These are phyloP conservation scores for Emergomyces orientalis DNA, from an alignment of 2,329 filamentous ascomycete species.

Conservation along the genomic window DNA sequence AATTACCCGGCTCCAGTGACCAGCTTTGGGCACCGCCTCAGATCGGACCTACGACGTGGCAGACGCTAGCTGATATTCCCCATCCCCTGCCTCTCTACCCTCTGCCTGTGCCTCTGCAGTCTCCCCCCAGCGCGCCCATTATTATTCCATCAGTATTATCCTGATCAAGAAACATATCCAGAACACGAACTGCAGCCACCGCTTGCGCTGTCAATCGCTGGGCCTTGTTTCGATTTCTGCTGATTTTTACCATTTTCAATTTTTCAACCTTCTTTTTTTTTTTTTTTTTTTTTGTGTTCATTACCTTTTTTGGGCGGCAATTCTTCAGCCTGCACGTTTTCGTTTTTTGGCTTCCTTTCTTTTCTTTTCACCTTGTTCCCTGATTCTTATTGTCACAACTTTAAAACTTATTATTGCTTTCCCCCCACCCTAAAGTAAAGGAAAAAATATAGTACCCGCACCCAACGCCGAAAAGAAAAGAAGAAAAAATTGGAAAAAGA, in stretches of 20 bases:
- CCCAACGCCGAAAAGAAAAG: not conserved
- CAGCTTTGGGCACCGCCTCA: constrained; percentile 15
- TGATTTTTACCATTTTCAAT: too few relatives aligned
- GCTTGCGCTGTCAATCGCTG: constrained; percentile 1
- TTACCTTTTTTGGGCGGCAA: not conserved
- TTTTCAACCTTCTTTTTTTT: not conserved
- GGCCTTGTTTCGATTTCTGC: not conserved
- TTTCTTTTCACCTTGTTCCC: not conserved
- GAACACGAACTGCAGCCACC: constrained; percentile 3
- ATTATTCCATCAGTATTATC: not conserved
- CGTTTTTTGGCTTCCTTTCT: not conserved
- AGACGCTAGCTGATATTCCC: constrained; percentile 1
- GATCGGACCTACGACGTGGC: constrained; percentile 16
- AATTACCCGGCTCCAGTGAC: constrained; percentile 5
- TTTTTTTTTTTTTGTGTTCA: not conserved
- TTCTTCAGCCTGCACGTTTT: not conserved
- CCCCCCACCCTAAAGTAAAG: not conserved
- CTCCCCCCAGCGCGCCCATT: not conserved
- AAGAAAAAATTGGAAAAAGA: constrained; percentile 8
- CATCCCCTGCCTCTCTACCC: not conserved
- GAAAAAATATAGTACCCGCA: constrained; percentile 6
- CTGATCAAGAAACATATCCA: not conserved
- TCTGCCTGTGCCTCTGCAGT: not conserved
- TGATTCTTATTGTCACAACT: not conserved
- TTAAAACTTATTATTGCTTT: not conserved